phyloP scores from a whole-genome alignment of 129 eudicot genomes.

The Helianthus tuberosus region DNA sequence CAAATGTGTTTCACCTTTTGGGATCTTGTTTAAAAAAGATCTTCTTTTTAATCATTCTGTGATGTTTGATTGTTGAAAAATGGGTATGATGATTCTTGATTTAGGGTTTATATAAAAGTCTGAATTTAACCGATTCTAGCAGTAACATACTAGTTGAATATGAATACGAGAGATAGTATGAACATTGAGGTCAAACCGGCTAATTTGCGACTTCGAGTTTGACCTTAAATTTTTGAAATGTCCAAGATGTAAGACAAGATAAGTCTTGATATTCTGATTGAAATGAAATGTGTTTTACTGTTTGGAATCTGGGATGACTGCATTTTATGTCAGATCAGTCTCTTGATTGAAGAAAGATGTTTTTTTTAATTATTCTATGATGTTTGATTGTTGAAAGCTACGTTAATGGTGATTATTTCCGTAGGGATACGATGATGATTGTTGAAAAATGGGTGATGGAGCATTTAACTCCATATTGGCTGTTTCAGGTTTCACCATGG shows the following conservation, averaged over 20 bases:
- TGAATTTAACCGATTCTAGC: not conserved
- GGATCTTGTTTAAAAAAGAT: not conserved
- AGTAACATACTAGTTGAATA: not conserved
- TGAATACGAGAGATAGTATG: not conserved
- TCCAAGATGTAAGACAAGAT: not conserved
- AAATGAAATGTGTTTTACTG: not conserved
- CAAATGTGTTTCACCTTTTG: not conserved
- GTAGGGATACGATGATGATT: not conserved
- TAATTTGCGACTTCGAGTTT: slow-evolving; percentile 3
- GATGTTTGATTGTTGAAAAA: not conserved
- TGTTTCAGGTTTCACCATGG: slow-evolving; percentile 91
- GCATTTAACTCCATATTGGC: too few relatives aligned
- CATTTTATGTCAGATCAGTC: not conserved
- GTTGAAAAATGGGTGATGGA: too few relatives aligned
- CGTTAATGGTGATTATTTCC: slow-evolving; percentile 18
- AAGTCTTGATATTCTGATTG: not conserved
- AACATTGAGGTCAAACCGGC: not conserved
- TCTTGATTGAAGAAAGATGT: not conserved
- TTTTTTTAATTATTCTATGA: not conserved
- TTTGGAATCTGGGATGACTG: not conserved
- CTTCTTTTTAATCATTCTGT: not conserved
- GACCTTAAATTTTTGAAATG: not conserved
- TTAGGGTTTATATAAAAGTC: slow-evolving; percentile 22
- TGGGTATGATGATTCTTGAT: slow-evolving; percentile 14
- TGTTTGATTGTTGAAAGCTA: not conserved